A percentile compares a stretch with the other conserved stretches of the same genome.
phyloP scores from a whole-genome alignment of 192 early-diverging fungal genomes.

The Funneliformis geosporum region DNA sequence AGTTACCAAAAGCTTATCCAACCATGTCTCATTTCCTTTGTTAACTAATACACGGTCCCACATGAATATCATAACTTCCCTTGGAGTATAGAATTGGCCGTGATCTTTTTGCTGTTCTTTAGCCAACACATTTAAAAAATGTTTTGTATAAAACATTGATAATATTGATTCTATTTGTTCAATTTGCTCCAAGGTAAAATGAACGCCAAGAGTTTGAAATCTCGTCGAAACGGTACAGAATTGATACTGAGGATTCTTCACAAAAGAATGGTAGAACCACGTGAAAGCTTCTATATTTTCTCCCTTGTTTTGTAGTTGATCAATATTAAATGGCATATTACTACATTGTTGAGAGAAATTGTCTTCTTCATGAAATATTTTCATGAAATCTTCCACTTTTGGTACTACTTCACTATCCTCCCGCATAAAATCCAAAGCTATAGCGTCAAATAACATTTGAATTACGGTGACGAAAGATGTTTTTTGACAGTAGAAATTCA shows the following conservation, averaged over 20 bases:
- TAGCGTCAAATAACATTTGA: constrained; percentile 32
- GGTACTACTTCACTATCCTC: neutral
- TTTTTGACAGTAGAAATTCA: constrained; percentile 30
- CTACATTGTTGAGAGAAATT: neutral
- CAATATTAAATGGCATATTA: neutral
- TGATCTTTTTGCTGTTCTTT: constrained; percentile 65
- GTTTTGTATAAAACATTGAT: constrained; percentile 48
- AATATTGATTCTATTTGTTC: constrained; percentile 26
- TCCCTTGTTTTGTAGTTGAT: neutral
- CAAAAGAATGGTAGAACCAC: constrained; percentile 21
- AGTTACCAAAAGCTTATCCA: constrained; percentile 16
- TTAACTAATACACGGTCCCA: constrained; percentile 45
- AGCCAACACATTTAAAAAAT: constrained; percentile 48
- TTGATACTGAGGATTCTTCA: neutral
- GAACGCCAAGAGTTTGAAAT: constrained; percentile 1
- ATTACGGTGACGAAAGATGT: constrained; percentile 28
- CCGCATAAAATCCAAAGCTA: constrained; percentile 25
- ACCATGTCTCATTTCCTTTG: constrained; percentile 26
- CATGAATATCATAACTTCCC: constrained; percentile 57
- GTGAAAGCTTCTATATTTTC: constrained; percentile 19
- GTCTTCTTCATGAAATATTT: constrained; percentile 29
- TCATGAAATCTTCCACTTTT: constrained; percentile 23
- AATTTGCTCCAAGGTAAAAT: neutral
- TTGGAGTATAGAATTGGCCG: constrained; percentile 62
- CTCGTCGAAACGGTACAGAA: neutral